These are phyloP conservation scores for Aspergillus heteromorphus DNA, from an alignment of 495 filamentous ascomycete genomes.

Conservation along the genomic window DNA sequence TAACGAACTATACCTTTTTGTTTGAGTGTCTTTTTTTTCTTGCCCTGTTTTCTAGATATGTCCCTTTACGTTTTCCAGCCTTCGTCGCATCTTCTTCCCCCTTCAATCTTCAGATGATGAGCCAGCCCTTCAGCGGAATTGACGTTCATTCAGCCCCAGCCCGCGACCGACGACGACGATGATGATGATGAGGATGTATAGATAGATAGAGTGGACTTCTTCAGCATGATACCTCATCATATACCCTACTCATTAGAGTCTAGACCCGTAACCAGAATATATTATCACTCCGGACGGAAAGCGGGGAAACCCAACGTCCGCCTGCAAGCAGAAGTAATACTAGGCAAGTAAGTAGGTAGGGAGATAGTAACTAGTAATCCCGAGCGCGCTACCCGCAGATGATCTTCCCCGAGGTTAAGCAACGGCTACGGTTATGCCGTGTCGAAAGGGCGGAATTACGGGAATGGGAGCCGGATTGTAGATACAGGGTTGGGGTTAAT, in stretches of 20 bases:
- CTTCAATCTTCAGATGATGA: background rate
- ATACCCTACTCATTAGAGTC: background rate
- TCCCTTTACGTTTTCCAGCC: background rate
- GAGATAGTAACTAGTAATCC: too few relatives aligned
- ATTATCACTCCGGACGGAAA: too few relatives aligned
- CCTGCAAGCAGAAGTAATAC: too few relatives aligned
- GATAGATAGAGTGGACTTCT: background rate
- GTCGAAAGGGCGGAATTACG: background rate
- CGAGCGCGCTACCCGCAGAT: background rate
- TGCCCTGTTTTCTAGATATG: background rate
- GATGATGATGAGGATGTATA: background rate
- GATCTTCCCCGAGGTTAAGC: constrained; percentile 4
- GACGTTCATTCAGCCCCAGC: background rate
- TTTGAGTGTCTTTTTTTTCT: too few relatives aligned
- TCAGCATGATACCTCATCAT: background rate
- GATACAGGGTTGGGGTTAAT: too few relatives aligned
- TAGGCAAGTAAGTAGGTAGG: too few relatives aligned
- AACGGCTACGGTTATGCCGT: background rate
- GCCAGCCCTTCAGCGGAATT: background rate
- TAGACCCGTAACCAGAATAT: too few relatives aligned
- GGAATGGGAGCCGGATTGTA: background rate
- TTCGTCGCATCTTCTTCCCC: background rate
- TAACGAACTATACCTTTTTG: constrained; percentile 1
- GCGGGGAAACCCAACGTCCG: background rate
- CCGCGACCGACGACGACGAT: too few relatives aligned